These are phyloP conservation scores for Botrytis porri DNA, from an alignment of 2,329 filamentous ascomycete genomes.

Conservation along the genomic window DNA sequence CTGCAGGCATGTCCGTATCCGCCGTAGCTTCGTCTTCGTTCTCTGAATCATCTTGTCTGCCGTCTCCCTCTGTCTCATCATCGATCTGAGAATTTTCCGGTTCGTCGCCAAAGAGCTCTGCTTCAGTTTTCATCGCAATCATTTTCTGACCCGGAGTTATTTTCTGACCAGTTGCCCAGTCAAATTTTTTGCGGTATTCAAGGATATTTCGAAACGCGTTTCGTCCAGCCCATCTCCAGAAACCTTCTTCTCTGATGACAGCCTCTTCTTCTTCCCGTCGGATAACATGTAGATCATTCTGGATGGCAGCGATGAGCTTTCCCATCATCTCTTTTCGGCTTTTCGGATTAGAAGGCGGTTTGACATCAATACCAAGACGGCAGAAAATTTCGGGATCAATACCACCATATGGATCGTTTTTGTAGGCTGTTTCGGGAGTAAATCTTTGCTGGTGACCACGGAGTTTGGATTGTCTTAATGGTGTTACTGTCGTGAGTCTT, in stretches of 20 bases:
- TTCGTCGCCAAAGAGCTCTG: slow-evolving; percentile 8
- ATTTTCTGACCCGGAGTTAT: slow-evolving; percentile 31
- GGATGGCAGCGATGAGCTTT: slow-evolving; percentile 32
- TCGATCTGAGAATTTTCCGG: not conserved
- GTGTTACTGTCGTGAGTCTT: slow-evolving; percentile 25
- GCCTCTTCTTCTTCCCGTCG: slow-evolving; percentile 32
- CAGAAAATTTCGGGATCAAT: slow-evolving; percentile 34
- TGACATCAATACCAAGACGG: slow-evolving; percentile 33
- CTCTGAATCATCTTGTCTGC: not conserved
- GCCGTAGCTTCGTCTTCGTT: not conserved
- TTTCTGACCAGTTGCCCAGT: slow-evolving; percentile 37
- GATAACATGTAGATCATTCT: slow-evolving; percentile 34
- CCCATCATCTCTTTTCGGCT: slow-evolving; percentile 31
- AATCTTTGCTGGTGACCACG: slow-evolving; percentile 28
- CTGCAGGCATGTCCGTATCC: too few relatives aligned
- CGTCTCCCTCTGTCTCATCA: not conserved
- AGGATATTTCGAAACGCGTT: slow-evolving; percentile 28
- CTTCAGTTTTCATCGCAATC: not conserved
- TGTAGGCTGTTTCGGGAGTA: slow-evolving; percentile 6
- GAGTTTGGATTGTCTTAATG: slow-evolving; percentile 24
- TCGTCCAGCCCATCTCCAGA: slow-evolving; percentile 37
- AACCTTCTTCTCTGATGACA: slow-evolving; percentile 33
- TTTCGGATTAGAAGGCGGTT: slow-evolving; percentile 27
- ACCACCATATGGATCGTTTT: slow-evolving; percentile 26
- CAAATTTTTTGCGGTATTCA: slow-evolving; percentile 27